Evolutionary conservation across 176 grass and related monocot genomes (phyloP).

Genomic region (Tillandsia leiboldiana): DNA sequence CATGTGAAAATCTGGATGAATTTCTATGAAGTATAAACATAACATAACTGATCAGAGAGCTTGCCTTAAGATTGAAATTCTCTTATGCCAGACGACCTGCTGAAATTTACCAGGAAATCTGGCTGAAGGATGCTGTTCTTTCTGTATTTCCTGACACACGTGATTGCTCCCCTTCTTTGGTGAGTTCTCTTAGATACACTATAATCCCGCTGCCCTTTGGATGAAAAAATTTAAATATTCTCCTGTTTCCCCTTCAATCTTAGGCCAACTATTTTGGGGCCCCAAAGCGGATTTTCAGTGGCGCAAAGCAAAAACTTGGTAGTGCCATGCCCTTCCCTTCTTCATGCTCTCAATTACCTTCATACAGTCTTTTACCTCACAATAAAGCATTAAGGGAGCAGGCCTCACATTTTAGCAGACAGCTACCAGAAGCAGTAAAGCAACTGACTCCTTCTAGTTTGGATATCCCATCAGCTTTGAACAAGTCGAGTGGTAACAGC

Average conservation of each 20-base stretch:
- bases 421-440: constrained; percentile 86
- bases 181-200: constrained; percentile 27
- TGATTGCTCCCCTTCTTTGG: constrained; percentile 77
- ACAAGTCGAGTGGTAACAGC: constrained; percentile 27
- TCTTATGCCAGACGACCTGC: constrained; percentile 39
- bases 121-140: constrained; percentile 75
- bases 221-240: constrained; percentile 8
- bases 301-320: constrained; percentile 48
- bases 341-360: constrained; percentile 17
- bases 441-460: constrained; percentile 74
- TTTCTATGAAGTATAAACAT: constrained; percentile 5
- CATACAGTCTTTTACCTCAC: constrained; percentile 34
- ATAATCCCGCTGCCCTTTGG: not conserved
- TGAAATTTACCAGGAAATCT: constrained; percentile 68
- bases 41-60: constrained; percentile 6
- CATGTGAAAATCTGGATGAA: not conserved
- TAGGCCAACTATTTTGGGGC: constrained; percentile 77
- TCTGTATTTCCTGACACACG: constrained; percentile 69
- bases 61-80: constrained; percentile 27
- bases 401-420: constrained; percentile 42
- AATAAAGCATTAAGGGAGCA: constrained; percentile 34
- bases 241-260: constrained; percentile 10
- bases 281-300: constrained; percentile 54
- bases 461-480: constrained; percentile 34
- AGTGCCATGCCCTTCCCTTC: constrained; percentile 29